Evolutionary conservation across 2,329 filamentous ascomycete species (phyloP).

Genomic region (Ophiostoma sp.): DNA sequence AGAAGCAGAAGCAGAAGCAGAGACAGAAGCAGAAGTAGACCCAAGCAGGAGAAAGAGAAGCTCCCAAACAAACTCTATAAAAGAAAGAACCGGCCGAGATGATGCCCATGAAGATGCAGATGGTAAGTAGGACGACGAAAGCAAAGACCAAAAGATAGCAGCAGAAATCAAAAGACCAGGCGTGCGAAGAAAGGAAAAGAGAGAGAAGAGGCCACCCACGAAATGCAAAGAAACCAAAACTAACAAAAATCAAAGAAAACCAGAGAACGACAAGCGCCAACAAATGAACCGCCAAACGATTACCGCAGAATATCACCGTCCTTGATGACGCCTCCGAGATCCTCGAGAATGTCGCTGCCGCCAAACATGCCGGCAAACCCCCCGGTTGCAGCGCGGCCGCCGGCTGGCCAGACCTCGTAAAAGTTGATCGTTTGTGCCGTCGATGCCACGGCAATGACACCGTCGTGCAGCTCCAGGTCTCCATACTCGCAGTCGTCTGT

Average conservation of each 20-base stretch:
- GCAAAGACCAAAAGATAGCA: background rate
- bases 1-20: background rate
- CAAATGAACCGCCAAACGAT: slow-evolving; percentile 29
- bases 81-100: background rate
- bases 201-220: background rate
- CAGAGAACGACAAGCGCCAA: background rate
- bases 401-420: slow-evolving; percentile 83
- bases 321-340: slow-evolving; percentile 71
- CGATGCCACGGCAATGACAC: slow-evolving; percentile 84
- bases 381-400: slow-evolving; percentile 48
- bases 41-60: background rate
- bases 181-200: background rate
- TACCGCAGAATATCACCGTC: slow-evolving; percentile 66
- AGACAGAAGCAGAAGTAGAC: background rate
- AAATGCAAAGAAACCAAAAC: background rate
- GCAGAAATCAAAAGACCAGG: background rate
- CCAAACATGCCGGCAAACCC: slow-evolving; percentile 59
- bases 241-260: background rate
- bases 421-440: slow-evolving; percentile 93
- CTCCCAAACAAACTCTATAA: background rate
- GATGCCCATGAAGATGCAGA: background rate
- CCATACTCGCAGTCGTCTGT: background rate
- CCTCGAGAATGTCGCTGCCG: slow-evolving; percentile 80
- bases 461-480: slow-evolving; percentile 54
- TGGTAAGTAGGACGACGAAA: background rate